Conservation (phyloP, 305 asterid species). For the Fraxinus floribunda region DNA sequence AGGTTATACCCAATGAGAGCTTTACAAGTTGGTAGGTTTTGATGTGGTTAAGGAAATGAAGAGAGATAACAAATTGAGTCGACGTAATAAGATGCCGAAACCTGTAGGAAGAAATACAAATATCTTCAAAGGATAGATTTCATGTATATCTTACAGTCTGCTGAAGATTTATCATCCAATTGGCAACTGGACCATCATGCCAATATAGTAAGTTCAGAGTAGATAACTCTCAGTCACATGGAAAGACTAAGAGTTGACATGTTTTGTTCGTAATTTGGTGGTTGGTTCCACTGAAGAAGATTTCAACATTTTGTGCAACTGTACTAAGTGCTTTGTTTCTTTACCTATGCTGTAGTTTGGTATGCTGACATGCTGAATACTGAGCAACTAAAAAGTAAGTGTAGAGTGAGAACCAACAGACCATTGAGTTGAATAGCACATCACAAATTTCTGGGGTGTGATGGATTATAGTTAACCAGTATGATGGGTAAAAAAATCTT, state of each 20-base stretch:
- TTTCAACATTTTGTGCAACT: background rate
- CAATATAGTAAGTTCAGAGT: background rate
- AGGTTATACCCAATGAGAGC: background rate
- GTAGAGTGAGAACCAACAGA: background rate
- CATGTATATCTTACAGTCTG: background rate
- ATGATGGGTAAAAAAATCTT: background rate
- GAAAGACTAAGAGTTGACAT: background rate
- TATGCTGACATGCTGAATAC: background rate
- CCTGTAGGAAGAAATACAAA: background rate
- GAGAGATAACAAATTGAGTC: background rate
- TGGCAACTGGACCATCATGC: background rate
- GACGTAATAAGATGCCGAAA: background rate
- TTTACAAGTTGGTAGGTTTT: background rate
- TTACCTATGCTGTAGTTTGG: background rate
- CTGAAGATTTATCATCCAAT: background rate
- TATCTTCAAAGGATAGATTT: background rate
- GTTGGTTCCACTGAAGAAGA: background rate
- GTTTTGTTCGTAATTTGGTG: background rate
- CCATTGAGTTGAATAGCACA: background rate
- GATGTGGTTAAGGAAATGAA: background rate
- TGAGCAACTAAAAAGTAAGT: background rate
- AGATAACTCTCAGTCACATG: background rate
- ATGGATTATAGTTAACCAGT: background rate
- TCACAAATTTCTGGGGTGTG: background rate
- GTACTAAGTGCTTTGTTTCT: background rate